These are phyloP conservation scores for Penicillium sp. DNA, from an alignment of 2,329 filamentous ascomycete species.

Conservation along the genomic window DNA sequence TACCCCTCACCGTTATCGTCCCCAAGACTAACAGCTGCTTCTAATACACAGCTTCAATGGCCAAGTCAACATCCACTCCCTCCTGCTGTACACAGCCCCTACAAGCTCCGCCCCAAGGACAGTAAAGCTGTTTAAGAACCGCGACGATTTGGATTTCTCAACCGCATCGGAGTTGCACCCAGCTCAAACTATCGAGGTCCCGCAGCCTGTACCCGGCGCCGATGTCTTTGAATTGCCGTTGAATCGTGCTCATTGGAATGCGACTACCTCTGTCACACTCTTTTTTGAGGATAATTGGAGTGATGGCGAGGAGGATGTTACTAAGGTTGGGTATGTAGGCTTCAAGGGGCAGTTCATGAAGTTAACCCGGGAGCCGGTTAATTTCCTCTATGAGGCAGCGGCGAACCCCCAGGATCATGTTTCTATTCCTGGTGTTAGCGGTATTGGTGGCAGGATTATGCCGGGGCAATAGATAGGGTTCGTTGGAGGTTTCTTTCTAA, in stretches of 20 bases:
- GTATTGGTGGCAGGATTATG: constrained; percentile 39
- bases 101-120: constrained; percentile 72
- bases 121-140: constrained; percentile 84
- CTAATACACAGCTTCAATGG: constrained; percentile 76
- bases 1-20: constrained; percentile 24
- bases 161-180: constrained; percentile 67
- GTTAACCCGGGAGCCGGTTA: constrained; percentile 75
- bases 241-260: constrained; percentile 83
- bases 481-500: not conserved
- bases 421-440: constrained; percentile 44
- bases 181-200: constrained; percentile 73
- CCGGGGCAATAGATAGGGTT: constrained; percentile 37
- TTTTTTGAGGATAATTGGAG: constrained; percentile 93
- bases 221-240: constrained; percentile 83
- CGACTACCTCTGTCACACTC: constrained; percentile 74
- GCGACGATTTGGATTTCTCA: constrained; percentile 79
- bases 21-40: constrained; percentile 4
- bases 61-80: constrained; percentile 86
- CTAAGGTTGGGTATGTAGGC: constrained; percentile 75
- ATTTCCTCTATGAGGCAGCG: constrained; percentile 89
- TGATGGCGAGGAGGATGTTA: constrained; percentile 74
- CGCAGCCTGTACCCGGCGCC: constrained; percentile 59
- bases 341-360: constrained; percentile 95
- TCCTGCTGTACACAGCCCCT: constrained; percentile 77
- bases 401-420: constrained; percentile 85